Base-by-base conservation (phyloP, 208 protist species). In the Leishmania braziliensis region DNA sequence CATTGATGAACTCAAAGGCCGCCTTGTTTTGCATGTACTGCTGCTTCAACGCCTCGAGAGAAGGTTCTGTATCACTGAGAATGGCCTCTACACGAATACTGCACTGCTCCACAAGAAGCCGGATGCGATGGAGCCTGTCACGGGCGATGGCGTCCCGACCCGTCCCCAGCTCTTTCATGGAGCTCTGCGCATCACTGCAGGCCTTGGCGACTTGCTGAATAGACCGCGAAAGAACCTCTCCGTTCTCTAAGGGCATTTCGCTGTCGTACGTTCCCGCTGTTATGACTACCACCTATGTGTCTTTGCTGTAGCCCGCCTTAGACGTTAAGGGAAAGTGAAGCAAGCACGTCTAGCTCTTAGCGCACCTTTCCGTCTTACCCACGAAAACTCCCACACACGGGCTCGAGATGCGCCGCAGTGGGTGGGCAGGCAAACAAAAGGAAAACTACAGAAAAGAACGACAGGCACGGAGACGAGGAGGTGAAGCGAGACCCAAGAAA, bases 181-280 rank as follows among this genome's bases (percentile, higher is more conserved):
- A 86, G 36, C 63, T 86, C 62, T 86, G 82, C 39, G 90, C 73
- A 85, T 95, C 92, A 58, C 84, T 71, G 18, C 80, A 84, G 12
- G 92, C 90, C 62, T 88, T 90, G 65, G 60, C 66, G 10, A 93
- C 72, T 63, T 95, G 90, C 82, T 95, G 88, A 26, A 81, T 78
- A n/a, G 87, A 87, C 46, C 88, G 83, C 5, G 86, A 88, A 29
- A 94, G 83, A 3, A 86, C 76, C 75, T 95, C 92, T 54, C 88
- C 89, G 75, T 82, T 85, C 72, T 92, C 90, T 53, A 93, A 51
- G 20, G 92, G 82, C 92, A 95, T 95, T 81, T 1, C n/a, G 23
- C 69, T 75, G 51, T 5, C 29, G 26, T 10, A 23, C n/a, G 72
- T 18, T 73, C 36, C 26, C 69, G 33, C 48, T n/a, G 2, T 16